Percentiles rank a stretch among this genome's conserved stretches.
Evolutionary conservation across 1,284 basidiomycete genomes (phyloP).

Genomic region (Cryptococcus deneoformans): DNA sequence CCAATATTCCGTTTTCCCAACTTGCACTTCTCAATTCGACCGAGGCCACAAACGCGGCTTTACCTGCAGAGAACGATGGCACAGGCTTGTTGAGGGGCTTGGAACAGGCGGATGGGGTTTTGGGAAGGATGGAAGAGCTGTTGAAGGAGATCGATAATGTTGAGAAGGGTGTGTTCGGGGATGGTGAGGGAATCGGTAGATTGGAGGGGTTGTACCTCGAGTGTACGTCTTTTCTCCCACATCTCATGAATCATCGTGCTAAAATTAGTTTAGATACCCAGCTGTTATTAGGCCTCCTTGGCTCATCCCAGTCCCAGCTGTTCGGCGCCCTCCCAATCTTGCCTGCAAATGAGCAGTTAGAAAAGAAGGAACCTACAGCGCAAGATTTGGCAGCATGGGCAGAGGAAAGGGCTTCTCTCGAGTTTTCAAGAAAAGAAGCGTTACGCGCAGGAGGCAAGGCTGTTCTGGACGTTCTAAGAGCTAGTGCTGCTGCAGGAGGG

Average conservation of each 20-base stretch:
- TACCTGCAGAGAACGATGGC: not conserved
- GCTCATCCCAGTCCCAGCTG: conserved; percentile 5
- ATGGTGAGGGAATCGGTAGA: conserved; percentile 2
- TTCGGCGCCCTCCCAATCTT: conserved; percentile 7
- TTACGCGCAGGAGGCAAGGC: conserved; percentile 16
- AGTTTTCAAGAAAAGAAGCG: conserved; percentile 24
- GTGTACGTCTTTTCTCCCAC: conserved; percentile 5
- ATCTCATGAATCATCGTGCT: not conserved
- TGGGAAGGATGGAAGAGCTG: conserved; percentile 6
- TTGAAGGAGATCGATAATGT: conserved; percentile 8
- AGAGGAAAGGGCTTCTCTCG: conserved; percentile 22
- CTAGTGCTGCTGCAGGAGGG: not conserved
- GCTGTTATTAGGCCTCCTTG: conserved; percentile 1
- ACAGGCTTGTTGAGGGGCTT: conserved; percentile 1
- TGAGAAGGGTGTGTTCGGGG: conserved; percentile 10
- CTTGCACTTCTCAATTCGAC: not conserved
- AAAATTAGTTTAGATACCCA: conserved; percentile 5
- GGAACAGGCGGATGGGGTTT: conserved; percentile 1
- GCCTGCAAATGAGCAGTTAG: not conserved
- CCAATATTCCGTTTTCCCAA: not conserved
- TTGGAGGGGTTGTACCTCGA: conserved; percentile 11
- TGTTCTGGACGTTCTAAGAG: conserved; percentile 21
- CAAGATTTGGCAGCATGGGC: conserved; percentile 23
- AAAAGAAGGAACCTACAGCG: not conserved
- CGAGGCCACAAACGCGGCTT: not conserved